These are phyloP conservation scores for Populus tomentosa DNA, from an alignment of 441 rosid genomes.

Conservation along the genomic window DNA sequence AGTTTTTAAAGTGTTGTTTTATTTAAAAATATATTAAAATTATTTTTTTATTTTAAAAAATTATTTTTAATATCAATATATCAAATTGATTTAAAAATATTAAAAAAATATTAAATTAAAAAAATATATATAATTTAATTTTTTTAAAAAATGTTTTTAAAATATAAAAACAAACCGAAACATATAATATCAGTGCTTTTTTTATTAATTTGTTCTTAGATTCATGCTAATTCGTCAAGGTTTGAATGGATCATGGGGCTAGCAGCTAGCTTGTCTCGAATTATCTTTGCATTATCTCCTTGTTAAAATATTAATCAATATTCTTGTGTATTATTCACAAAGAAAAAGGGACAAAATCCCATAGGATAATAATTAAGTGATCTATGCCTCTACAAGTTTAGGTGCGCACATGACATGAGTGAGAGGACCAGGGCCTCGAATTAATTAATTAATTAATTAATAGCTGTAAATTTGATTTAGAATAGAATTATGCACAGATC, in stretches of 20 bases:
- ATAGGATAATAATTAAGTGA: not conserved
- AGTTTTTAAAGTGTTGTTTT: no score
- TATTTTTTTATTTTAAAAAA: no score
- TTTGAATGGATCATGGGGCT: not conserved
- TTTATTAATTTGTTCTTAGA: not conserved
- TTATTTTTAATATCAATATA: no score
- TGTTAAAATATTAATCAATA: not conserved
- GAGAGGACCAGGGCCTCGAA: not conserved
- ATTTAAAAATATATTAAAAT: no score
- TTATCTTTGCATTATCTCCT: not conserved
- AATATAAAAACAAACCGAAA: no score
- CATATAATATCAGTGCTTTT: no score
- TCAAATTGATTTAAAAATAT: no score
- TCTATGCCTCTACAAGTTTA: not conserved
- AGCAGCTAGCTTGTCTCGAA: not conserved
- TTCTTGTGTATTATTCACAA: not conserved
- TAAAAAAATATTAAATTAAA: no score
- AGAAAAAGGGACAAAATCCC: not conserved
- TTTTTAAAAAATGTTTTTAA: no score
- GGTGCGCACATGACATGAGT: slow-evolving; percentile 12
- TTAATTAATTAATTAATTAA: not conserved
- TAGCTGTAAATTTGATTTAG: not conserved
- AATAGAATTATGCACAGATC: not conserved
- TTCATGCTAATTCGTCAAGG: not conserved
- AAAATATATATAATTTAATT: no score